Base-by-base conservation (phyloP, 2,329 filamentous ascomycete species). In the Ceratocystis huliohia region DNA sequence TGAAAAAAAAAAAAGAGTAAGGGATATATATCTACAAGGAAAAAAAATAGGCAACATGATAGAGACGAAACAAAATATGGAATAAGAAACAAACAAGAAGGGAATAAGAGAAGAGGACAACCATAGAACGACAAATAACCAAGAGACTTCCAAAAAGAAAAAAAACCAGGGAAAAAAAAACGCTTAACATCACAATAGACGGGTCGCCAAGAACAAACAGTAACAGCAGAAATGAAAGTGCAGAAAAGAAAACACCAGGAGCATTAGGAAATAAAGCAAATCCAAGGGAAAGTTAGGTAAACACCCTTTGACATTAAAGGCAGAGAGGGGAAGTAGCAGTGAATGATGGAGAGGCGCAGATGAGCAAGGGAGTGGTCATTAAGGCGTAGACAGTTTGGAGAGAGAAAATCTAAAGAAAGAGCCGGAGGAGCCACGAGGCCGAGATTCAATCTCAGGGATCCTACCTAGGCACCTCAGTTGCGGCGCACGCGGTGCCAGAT, bases 401-500 rank as follows among this genome's bases (percentile, higher is more conserved):
- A 50, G 13, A 41, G 37, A 64, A 65, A 65, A 45, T 44, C 22
- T 17, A 57, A 44, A 44, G n/a, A 17, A 33, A 53, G 48, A 45
- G 57, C 6, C 45, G 2, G 41, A 63, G 53, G 13, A 68, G 64
- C 22, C 5, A 28, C 20, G 22, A 63, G 20, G 28, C n/a, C 46
- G 46, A 68, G 37, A 68, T 64, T 59, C 37, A 56, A 68, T 61
- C 44, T n/a, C 25, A 25, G 22, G 48, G 20, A 5, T 15, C 25
- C 44, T 22, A 46, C 22, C 33, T 37, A 15, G 30, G 50, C 20
- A 50, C 45, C 44, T 53, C 46, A 67, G 57, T 67, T 65, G 41
- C 67, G 61, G 25, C 65, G 62, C 48, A 87, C 82, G 68, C 79
- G 80, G 69, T 87, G 84, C 84, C 85, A 88, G 66, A 88, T 78